Evolutionary conservation across 768 basidiomycete species (phyloP), one percentile per base, ranked within the genome.

Genomic region (Clavaria fumosa): DNA sequence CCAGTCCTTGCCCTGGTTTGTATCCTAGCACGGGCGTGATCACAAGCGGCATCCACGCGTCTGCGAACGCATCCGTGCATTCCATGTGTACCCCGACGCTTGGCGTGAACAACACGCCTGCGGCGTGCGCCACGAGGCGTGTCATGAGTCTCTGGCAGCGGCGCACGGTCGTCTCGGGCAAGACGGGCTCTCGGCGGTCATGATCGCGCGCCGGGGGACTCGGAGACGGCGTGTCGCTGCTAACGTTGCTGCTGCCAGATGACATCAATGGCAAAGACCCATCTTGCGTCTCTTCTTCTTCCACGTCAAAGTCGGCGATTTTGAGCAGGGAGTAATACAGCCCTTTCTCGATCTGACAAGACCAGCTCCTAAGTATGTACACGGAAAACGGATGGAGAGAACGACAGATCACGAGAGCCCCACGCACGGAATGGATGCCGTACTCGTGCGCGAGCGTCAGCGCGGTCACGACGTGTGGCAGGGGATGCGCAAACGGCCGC

Each of bases 31-130:
- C 78, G 7, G 75, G 75, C 35, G 70, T 60, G 26, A 78, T 75
- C n/a, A 84, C 77, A 26, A 71, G 58, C 17, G 62, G 42, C 68
- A 81, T 77, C 82, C 81, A 84, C 36, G 56, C 61, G 35, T 76
- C 76, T 1, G 80, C 82, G 38, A 84, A 64, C 0, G 70, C 56
- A 50, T 81, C 72, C 3, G 79, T 82, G 54, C 82, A 84, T 3
- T 57, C 56, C 78, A 81, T 81, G 49, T 83, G 82, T 1, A 61
- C 57, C n/a, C 75, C 73, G 4, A 72, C 63, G 4, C 75, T 67
- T 19, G 77, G 69, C 1, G 80, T 80, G 52, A 84, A 84, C 0
- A 84, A 55, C 23, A 74, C 60, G 2, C 81, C 78, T 0, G 78
- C 77, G 50, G 83, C 82, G 51, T 78, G 65, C 4, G 63, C 64